Evolutionary conservation across 192 early-diverging fungal genomes (phyloP).

Genomic region (Coemansia sp.): DNA sequence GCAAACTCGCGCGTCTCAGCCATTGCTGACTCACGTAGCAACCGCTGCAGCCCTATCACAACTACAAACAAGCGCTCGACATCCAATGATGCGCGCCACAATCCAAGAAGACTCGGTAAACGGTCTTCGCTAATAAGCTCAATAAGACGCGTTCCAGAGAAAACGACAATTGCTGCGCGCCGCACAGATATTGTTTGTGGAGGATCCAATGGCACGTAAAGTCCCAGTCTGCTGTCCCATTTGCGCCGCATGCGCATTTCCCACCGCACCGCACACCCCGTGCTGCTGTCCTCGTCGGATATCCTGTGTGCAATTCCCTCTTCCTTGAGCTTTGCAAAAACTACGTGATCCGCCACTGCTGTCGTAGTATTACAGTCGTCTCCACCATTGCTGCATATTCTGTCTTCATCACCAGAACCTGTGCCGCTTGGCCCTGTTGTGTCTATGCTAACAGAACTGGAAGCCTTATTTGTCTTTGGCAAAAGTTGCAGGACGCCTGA

Average conservation of each 20-base stretch:
- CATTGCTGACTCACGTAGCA: conserved; percentile 8
- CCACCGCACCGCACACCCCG: conserved; percentile 22
- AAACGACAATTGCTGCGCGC: conserved; percentile 24
- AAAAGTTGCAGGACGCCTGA: conserved; percentile 9
- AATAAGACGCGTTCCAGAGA: conserved; percentile 15
- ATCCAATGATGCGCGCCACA: conserved; percentile 35
- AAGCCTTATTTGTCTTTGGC: not conserved
- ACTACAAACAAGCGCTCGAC: conserved; percentile 22
- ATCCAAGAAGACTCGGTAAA: conserved; percentile 13
- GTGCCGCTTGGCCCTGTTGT: not conserved
- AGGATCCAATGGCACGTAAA: conserved; percentile 29
- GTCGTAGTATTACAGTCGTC: not conserved
- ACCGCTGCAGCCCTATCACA: conserved; percentile 35
- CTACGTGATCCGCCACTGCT: not conserved
- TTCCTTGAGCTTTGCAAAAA: not conserved
- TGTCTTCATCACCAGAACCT: not conserved
- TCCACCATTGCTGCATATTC: not conserved
- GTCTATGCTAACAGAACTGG: not conserved
- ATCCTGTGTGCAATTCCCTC: not conserved
- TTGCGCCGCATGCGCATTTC: conserved; percentile 24
- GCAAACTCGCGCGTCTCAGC: conserved; percentile 39
- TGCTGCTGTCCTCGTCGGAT: not conserved
- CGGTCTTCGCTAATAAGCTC: conserved; percentile 16
- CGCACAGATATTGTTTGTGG: not conserved
- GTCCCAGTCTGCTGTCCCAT: conserved; percentile 20